Base-by-base conservation (phyloP, 108 stramenopile species). In the Aurantiochytrium sp. region DNA sequence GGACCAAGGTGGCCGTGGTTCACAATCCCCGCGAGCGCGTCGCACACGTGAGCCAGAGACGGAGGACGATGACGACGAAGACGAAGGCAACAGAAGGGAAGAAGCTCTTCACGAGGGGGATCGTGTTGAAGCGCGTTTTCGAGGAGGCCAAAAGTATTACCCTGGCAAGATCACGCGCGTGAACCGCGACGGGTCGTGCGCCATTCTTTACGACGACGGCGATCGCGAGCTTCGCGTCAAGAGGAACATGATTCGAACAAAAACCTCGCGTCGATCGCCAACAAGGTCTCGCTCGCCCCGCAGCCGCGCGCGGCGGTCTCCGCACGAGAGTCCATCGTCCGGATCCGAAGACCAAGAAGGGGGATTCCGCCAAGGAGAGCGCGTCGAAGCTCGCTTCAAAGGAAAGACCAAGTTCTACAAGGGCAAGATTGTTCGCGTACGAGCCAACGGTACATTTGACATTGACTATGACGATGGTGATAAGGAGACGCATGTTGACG, bases 391-490 rank as follows among this genome's bases (percentile, higher is more conserved):
- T 18, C 43, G 90, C 35, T 92, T 91, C 58, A 73, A 87, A 5
- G 90, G 91, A 21, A 89, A 87, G 29, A 71, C 53, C 25, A 91
- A 59, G 58, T 94, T 76, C 51, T 93, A 91, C 73, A 47, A 83
- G 35, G 94, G 94, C 53, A 89, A 69, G 58, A 91, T 94, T 45
- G 43, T 4, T 6, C 28, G 87, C 5, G 94, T 88, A n/a, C 88
- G 90, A 23, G 25, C 45, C 5, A 91, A 94, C 60, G 94, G 94
- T 4, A 94, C 92, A 2, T 94, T 92, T 44, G 91, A 91, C 87
- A 88, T 94, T 0, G 5, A 59, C 58, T 94, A 93, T 69, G 93
- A 92, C 47, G 88, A 90, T 42, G 90, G 90, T 42, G 91, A 90
- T 4, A n/a, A 12, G 5, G 92, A 89, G 58, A 76, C 60, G 4